Percentiles rank a stretch among this genome's conserved stretches.
Evolutionary conservation across 148 eudicot species (phyloP).

Genomic region (Vaccinium vitisidaea): DNA sequence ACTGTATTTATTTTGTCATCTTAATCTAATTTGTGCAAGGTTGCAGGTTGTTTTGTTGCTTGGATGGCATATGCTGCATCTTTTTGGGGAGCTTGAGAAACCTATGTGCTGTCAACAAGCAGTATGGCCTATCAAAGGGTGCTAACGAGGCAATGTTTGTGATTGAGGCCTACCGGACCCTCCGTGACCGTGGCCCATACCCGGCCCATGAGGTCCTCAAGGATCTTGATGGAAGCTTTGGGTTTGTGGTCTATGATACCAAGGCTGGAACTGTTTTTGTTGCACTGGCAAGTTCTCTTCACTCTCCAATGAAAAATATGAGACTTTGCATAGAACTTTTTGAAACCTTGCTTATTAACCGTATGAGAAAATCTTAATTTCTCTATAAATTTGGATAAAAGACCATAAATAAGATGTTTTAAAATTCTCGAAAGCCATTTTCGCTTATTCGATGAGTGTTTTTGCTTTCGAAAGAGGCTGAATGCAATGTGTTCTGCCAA

Average conservation of each 20-base stretch:
- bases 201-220: conserved; percentile 80
- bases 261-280: conserved; percentile 66
- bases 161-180: conserved; percentile 80
- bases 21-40: neutral
- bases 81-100: conserved; percentile 68
- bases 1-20: neutral
- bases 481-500: neutral
- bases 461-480: neutral
- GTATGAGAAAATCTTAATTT: neutral
- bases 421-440: neutral
- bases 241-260: conserved; percentile 75
- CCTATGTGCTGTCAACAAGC: conserved; percentile 57
- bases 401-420: neutral
- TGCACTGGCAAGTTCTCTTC: conserved; percentile 52
- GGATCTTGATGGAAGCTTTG: conserved; percentile 85
- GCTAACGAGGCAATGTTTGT: conserved; percentile 75
- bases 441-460: neutral
- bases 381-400: neutral
- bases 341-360: neutral
- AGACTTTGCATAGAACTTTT: neutral
- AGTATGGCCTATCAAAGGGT: conserved; percentile 68
- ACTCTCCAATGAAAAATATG: neutral
- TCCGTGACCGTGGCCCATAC: conserved; percentile 87
- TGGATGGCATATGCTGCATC: conserved; percentile 76
- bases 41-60: conserved; percentile 63